Evolutionary conservation across 768 basidiomycete genomes (phyloP).

Genomic region (Mycena capillaripes): DNA sequence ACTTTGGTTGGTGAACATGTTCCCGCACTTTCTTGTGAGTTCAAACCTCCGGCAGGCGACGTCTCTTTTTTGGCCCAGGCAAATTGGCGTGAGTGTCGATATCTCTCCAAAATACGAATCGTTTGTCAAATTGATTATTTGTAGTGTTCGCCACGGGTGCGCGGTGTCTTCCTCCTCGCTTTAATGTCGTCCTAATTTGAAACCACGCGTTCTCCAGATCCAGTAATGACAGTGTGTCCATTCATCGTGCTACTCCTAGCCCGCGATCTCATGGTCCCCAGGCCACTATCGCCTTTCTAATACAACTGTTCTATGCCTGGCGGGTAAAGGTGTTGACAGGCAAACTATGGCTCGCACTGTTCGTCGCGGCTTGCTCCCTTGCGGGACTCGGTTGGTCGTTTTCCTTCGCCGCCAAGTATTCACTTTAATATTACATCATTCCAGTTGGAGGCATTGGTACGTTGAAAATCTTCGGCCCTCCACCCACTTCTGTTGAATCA

Average conservation of each 20-base stretch:
- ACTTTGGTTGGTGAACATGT: constrained; percentile 50
- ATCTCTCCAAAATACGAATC: too few species aligned
- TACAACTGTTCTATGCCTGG: constrained; percentile 36
- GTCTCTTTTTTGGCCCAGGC: constrained; percentile 39
- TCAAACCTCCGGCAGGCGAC: constrained; percentile 38
- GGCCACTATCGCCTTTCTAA: constrained; percentile 35
- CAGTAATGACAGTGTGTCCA: constrained; percentile 27
- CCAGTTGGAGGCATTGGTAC: constrained; percentile 28
- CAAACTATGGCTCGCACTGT: constrained; percentile 7
- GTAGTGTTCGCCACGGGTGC: constrained; percentile 32
- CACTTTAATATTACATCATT: neutral
- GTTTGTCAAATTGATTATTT: too few species aligned
- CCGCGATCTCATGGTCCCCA: constrained; percentile 3
- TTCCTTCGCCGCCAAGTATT: neutral
- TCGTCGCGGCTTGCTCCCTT: constrained; percentile 21
- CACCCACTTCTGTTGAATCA: neutral
- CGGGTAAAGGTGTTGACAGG: constrained; percentile 33
- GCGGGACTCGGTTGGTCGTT: neutral
- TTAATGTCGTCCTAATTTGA: neutral
- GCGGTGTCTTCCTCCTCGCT: neutral
- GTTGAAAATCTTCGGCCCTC: constrained; percentile 3
- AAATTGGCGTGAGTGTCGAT: constrained; percentile 39
- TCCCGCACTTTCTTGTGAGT: constrained; percentile 45
- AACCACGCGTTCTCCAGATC: constrained; percentile 9
- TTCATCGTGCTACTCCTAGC: too few species aligned